A percentile compares a stretch with the other conserved stretches of the same genome.
Conservation (phyloP, 805 yeast species). For the Spathaspora hagerdaliae region DNA sequence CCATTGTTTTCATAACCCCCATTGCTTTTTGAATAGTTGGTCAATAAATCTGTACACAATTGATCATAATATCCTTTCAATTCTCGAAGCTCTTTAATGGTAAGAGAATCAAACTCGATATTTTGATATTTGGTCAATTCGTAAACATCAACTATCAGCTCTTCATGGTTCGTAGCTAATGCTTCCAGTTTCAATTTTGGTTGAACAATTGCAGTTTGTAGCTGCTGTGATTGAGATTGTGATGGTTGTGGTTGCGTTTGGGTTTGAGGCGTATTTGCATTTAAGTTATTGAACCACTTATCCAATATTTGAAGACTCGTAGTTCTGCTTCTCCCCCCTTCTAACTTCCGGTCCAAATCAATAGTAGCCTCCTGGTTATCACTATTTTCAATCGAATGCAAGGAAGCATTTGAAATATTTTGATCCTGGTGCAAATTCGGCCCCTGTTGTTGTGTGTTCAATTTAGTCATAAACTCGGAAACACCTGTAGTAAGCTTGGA, state of each 20-base stretch:
- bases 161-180: conserved; percentile 10
- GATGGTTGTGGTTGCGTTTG: conserved; percentile 1
- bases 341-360: conserved; percentile 2
- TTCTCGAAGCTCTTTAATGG: conserved; percentile 29
- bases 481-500: conserved; percentile 39
- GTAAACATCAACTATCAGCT: conserved; percentile 4
- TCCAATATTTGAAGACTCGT: conserved; percentile 41
- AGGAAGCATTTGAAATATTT: conserved; percentile 25
- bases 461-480: conserved; percentile 38
- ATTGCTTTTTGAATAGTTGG: conserved; percentile 10
- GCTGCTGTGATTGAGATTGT: conserved; percentile 7
- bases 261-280: conserved; percentile 5
- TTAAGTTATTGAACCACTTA: conserved; percentile 37
- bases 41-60: conserved; percentile 22
- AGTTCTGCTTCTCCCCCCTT: conserved; percentile 23
- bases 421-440: conserved; percentile 7
- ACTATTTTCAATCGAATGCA: conserved; percentile 28
- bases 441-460: conserved; percentile 16
- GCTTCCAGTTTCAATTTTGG: conserved; percentile 16
- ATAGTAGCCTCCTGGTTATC: background rate
- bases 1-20: conserved; percentile 7
- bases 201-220: too few relatives aligned
- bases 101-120: conserved; percentile 32
- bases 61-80: conserved; percentile 36
- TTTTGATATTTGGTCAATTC: conserved; percentile 31